phyloP scores from a whole-genome alignment of 2,329 filamentous ascomycete genomes.

The Uncinocarpus reesii region DNA sequence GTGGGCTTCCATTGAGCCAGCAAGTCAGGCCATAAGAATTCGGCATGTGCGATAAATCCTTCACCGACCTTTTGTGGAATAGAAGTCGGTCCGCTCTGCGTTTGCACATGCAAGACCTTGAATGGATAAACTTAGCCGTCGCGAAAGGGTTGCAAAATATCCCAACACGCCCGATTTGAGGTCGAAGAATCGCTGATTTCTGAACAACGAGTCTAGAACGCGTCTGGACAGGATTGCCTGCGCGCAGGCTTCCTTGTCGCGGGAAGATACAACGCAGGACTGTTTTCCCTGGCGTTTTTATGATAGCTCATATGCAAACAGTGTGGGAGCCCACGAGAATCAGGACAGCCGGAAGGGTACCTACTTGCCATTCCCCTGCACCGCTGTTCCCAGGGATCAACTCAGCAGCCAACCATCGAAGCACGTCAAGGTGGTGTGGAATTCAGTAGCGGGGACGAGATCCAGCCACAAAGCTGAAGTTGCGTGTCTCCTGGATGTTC shows the following conservation, averaged over 20 bases:
- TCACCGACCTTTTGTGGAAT: slow-evolving; percentile 8
- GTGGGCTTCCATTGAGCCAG: background rate
- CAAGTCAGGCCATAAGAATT: background rate
- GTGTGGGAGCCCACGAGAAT: background rate
- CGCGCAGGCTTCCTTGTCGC: slow-evolving; percentile 1
- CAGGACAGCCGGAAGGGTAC: slow-evolving; percentile 1
- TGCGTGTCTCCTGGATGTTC: slow-evolving; percentile 9
- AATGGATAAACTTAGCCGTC: no score
- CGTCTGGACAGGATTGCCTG: background rate
- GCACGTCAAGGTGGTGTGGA: slow-evolving; percentile 7
- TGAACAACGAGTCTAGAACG: slow-evolving; percentile 6
- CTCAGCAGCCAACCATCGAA: slow-evolving; percentile 6
- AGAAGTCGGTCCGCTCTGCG: background rate
- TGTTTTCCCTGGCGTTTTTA: background rate
- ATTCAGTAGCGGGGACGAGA: slow-evolving; percentile 10
- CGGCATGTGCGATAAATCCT: background rate
- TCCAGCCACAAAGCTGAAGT: slow-evolving; percentile 21
- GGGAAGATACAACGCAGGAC: background rate
- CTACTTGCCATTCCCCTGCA: slow-evolving; percentile 2
- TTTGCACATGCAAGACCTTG: background rate
- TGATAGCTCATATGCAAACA: slow-evolving; percentile 6
- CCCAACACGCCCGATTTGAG: background rate
- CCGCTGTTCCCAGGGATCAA: slow-evolving; percentile 3
- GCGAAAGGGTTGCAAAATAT: background rate
- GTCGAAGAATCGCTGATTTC: slow-evolving; percentile 1